A percentile compares a stretch with the other conserved stretches of the same genome.
Conservation (phyloP, 148 eudicot species). For the Salicornia ramosissima region DNA sequence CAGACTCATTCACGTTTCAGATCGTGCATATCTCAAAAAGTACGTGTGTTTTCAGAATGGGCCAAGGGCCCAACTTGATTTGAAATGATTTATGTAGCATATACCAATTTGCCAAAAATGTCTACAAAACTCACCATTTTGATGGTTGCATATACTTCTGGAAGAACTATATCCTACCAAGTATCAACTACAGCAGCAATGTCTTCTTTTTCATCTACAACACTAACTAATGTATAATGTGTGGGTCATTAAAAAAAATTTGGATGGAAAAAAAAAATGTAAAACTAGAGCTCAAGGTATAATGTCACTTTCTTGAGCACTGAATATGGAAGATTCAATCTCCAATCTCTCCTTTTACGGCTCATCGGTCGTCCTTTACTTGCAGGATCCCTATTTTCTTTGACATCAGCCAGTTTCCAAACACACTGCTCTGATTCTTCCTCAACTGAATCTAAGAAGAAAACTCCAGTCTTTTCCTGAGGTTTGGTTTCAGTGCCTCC, state of each 20-base stretch:
- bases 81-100: background rate
- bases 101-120: background rate
- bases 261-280: background rate
- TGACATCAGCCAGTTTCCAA: constrained; percentile 90
- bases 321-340: constrained; percentile 60
- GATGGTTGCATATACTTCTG: background rate
- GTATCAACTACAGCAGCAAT: background rate
- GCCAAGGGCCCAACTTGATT: too few relatives aligned
- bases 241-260: background rate
- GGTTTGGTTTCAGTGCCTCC: constrained; percentile 33
- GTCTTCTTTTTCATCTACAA: constrained; percentile 1
- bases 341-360: constrained; percentile 81
- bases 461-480: constrained; percentile 53
- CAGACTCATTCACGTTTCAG: too few relatives aligned
- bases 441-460: constrained; percentile 61
- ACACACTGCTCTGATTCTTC: constrained; percentile 51
- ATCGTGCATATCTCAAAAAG: too few relatives aligned
- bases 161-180: too few relatives aligned
- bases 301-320: constrained; percentile 53
- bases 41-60: too few relatives aligned
- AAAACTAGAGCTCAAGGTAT: constrained; percentile 42
- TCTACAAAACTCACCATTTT: background rate
- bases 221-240: constrained; percentile 1
- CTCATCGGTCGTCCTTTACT: constrained; percentile 74
- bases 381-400: constrained; percentile 74